Conservation (phyloP, 495 filamentous ascomycete genomes). For the Parachaetomium inaequale region DNA sequence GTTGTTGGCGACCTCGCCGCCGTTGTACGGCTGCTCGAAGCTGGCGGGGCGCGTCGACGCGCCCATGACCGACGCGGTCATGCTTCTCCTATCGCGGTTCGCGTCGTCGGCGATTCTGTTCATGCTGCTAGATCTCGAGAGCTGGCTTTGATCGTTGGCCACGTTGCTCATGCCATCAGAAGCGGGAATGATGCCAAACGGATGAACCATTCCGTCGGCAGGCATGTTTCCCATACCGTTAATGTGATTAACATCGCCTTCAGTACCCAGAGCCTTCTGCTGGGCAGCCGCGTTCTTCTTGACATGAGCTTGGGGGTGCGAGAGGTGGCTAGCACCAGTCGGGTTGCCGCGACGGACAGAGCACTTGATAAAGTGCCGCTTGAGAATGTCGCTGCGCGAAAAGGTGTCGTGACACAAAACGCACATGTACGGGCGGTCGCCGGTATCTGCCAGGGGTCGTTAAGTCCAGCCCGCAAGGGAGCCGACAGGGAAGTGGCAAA, state of each 20-base stretch:
- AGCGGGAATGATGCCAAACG: constrained; percentile 45
- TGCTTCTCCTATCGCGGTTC: constrained; percentile 51
- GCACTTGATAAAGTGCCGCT: constrained; percentile 98
- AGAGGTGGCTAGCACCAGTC: constrained; percentile 84
- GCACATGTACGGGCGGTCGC: constrained; percentile 95
- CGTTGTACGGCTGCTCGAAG: constrained; percentile 50
- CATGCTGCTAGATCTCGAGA: constrained; percentile 57
- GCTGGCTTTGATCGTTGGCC: constrained; percentile 51
- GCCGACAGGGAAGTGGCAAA: constrained; percentile 16
- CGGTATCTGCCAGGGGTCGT: constrained; percentile 64
- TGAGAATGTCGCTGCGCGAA: constrained; percentile 94
- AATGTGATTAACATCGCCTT: constrained; percentile 50
- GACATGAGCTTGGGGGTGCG: constrained; percentile 82
- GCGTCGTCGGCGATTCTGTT: constrained; percentile 48
- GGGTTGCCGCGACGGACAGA: constrained; percentile 92
- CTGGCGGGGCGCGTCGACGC: constrained; percentile 35
- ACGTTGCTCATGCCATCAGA: constrained; percentile 49
- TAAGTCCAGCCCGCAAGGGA: constrained; percentile 22
- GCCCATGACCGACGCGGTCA: constrained; percentile 45
- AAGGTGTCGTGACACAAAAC: constrained; percentile 97
- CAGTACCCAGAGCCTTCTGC: constrained; percentile 48
- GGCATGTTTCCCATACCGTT: constrained; percentile 52
- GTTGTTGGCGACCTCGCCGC: constrained; percentile 49
- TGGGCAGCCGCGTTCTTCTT: constrained; percentile 64
- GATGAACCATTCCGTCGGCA: constrained; percentile 49